Evolutionary conservation across 352 stramenopile genomes (phyloP).

Genomic region (Pythium grandisporangium): DNA sequence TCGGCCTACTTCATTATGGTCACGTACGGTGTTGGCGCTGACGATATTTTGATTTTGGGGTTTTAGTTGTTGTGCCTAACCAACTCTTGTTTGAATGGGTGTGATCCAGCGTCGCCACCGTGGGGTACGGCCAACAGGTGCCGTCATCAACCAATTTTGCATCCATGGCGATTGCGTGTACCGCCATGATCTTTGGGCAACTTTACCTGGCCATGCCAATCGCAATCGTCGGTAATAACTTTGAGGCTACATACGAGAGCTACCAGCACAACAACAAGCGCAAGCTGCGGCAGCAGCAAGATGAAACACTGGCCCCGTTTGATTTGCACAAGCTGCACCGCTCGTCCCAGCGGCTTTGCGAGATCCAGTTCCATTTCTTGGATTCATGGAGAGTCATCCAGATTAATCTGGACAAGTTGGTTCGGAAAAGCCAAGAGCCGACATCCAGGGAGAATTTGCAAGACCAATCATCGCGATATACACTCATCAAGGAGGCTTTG

Average conservation of each 20-base stretch:
- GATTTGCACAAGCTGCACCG: conserved; percentile 30
- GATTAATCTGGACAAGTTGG: conserved; percentile 25
- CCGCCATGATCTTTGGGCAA: conserved; percentile 67
- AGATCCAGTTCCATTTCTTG: conserved; percentile 54
- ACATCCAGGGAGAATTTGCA: conserved; percentile 16
- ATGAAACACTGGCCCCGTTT: conserved; percentile 46
- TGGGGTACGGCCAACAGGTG: conserved; percentile 66
- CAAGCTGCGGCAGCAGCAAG: conserved; percentile 32
- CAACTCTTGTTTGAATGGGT: no score
- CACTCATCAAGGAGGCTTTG: conserved; percentile 39
- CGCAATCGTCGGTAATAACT: conserved; percentile 73
- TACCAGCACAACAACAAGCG: conserved; percentile 48
- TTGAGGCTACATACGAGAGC: conserved; percentile 46
- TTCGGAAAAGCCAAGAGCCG: conserved; percentile 5
- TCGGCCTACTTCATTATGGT: conserved; percentile 79
- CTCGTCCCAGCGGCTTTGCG: conserved; percentile 38
- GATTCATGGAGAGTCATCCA: conserved; percentile 35
- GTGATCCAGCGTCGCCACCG: conserved; percentile 45
- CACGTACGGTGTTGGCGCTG: conserved; percentile 42
- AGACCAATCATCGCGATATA: conserved; percentile 19
- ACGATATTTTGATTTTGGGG: no score
- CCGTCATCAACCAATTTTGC: conserved; percentile 43
- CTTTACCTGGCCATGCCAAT: conserved; percentile 79
- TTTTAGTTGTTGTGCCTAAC: no score
- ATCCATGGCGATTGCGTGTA: conserved; percentile 33